A percentile compares a stretch with the other conserved stretches of the same genome.
phyloP scores from a whole-genome alignment of 2,329 filamentous ascomycete species.

The Aspergillus quadrilineatus region DNA sequence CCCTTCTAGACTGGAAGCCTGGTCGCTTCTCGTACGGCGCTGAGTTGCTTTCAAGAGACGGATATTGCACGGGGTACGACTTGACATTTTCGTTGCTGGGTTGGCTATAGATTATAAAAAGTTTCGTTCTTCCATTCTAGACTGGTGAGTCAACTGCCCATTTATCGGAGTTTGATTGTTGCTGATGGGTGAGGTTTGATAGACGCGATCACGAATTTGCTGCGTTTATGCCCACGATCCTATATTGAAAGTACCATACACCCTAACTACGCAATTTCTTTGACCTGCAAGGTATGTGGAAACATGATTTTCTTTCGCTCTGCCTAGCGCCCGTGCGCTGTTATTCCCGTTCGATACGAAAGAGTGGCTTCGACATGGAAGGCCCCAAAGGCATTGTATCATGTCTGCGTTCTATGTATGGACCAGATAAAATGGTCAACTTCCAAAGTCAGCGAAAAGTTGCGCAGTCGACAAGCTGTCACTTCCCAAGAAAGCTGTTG shows the following conservation, averaged over 20 bases:
- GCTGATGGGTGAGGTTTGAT: slow-evolving; percentile 15
- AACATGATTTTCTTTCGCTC: too few relatives aligned
- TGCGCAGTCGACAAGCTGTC: too few relatives aligned
- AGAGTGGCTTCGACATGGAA: too few relatives aligned
- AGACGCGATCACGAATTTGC: slow-evolving; percentile 33
- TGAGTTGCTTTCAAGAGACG: slow-evolving; percentile 13
- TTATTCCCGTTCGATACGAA: too few relatives aligned
- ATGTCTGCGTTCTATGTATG: too few relatives aligned
- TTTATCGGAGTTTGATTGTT: slow-evolving; percentile 6
- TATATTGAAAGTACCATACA: slow-evolving; percentile 17
- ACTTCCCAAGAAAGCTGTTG: too few relatives aligned
- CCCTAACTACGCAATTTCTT: too few relatives aligned
- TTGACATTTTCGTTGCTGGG: slow-evolving; percentile 18
- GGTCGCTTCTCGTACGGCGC: slow-evolving; percentile 26
- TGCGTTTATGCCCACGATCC: slow-evolving; percentile 21
- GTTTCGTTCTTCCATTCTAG: slow-evolving; percentile 26
- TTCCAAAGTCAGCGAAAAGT: too few relatives aligned
- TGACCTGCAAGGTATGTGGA: too few relatives aligned
- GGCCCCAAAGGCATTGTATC: too few relatives aligned
- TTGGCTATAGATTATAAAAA: slow-evolving; percentile 33
- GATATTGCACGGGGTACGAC: slow-evolving; percentile 27
- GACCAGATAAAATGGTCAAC: too few relatives aligned
- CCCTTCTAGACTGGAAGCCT: slow-evolving; percentile 27
- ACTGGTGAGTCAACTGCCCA: slow-evolving; percentile 31
- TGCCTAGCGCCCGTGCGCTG: too few relatives aligned